A percentile compares a stretch with the other conserved stretches of the same genome.
phyloP scores from a whole-genome alignment of 352 stramenopile species.

The Globisporangium echinulatum region DNA sequence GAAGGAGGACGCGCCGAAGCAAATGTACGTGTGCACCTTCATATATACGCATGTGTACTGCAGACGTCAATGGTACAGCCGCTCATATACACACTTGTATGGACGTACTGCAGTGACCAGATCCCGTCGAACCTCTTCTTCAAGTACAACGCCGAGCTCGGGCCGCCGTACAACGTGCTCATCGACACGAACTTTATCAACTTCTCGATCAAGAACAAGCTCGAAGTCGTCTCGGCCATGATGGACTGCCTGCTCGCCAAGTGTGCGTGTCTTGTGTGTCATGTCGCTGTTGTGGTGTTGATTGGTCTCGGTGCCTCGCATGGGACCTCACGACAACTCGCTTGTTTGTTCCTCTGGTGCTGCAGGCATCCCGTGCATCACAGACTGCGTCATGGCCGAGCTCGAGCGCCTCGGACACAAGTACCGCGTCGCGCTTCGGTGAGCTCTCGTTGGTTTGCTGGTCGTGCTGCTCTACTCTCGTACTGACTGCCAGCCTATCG shows the following conservation, averaged over 20 bases:
- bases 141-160: conserved; percentile 98
- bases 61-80: not conserved
- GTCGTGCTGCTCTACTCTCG: not conserved
- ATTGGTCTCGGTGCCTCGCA: not conserved
- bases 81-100: not conserved
- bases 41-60: not conserved
- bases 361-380: conserved; percentile 93
- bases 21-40: conserved; percentile 68
- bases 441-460: not conserved
- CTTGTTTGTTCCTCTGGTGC: conserved; percentile 1
- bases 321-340: not conserved
- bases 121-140: conserved; percentile 98
- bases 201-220: conserved; percentile 99
- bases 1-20: conserved; percentile 87
- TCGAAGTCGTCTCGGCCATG: conserved; percentile 98
- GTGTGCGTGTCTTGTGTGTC: conserved; percentile 48
- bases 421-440: conserved; percentile 89
- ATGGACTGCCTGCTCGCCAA: conserved; percentile 99
- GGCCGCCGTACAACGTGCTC: conserved; percentile 97
- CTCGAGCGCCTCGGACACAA: conserved; percentile 99
- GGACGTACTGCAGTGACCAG: conserved; percentile 77
- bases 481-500: not conserved
- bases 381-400: conserved; percentile 99
- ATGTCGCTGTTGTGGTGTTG: not conserved
- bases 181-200: conserved; percentile 99